Evolutionary conservation across 2,329 filamentous ascomycete species (phyloP), one percentile per base, ranked within the genome.

Genomic region (Venturia aucupariae): DNA sequence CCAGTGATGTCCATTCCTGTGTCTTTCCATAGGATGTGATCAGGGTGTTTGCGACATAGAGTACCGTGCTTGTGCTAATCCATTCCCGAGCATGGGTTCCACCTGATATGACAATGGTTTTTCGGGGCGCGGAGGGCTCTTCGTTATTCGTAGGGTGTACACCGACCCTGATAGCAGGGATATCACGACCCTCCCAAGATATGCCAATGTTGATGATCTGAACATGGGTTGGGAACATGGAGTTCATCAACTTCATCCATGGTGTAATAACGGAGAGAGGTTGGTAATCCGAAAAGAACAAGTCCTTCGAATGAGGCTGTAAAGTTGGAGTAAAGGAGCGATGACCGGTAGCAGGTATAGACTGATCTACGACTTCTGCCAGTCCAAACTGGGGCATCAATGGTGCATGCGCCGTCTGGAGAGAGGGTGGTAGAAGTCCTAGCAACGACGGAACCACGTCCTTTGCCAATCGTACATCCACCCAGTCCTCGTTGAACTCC

Each of bases 1-100:
- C 82, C 10, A 97, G 81, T 66, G 86, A 88, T 24, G 89, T 92
- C 63, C 95, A 87, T 15, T 76, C 75, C 78, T 82, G 67, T 71
- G 82, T 76, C 83, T 90, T 90, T 66, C 89, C 90, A 74, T 93
- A 95, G 4, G 86, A 84, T 0, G 89, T 92, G 70, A 96, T 90
- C 60, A 97, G 82, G 19, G 86, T 90, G 84, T 94, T 96, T 11
- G 93, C 91, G 38, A 96, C 79, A 71, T 96, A 97, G 70, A 89
- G 95, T 62, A 95, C 90, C 0, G 92, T 96, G 71, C 88, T 94
- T 0, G 89, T 92, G 59, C 91, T 90, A 68, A 99, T 96, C 94
- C 94, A 99, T 79, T 99, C 94, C 44, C 94, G 85, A 3, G 92
- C 93, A 75, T 97, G 94, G n/a, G 90, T 82, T 60, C 93, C 93